Evolutionary conservation across 805 yeast genomes (phyloP), one percentile per base, ranked within the genome.

Genomic region (Clavispora carvajalis): DNA sequence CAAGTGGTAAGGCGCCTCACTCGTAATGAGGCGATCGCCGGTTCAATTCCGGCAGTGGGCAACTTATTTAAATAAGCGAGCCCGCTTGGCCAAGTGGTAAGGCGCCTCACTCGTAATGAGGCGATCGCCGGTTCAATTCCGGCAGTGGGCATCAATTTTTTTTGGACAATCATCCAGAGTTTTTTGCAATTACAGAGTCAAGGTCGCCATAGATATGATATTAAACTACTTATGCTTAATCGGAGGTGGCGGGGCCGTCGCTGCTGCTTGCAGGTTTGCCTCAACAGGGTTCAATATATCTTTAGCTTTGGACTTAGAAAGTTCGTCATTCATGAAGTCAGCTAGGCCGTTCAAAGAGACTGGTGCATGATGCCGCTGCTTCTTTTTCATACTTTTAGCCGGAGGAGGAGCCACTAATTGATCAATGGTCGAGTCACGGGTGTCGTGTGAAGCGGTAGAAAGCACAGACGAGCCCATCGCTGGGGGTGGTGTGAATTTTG

Each of bases 1-100:
- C 74, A 65, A 68, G 73, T 67, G 74, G 73, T 67, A 68, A 68
- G 74, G 74, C 74, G 66, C 73, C 67, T 69, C 74, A 68, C 74
- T 68, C 72, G 74, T 68, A 68, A 68, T 68, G 74, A 69, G 67
- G 73, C 71, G 73, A 68, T 67, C 74, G 73, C 62, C 73, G 72
- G 74, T 68, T 68, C 74, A 69, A 68, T 60, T 68, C 74, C 72
- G 74, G 63, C 73, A 67, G 68, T 61, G 69, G 73, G 74, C 74
- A 67, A 22, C 13, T 24, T 31, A 43, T 46, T n/a, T n/a, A 28
- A 28, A 17, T 16, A 28, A 33, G 24, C 18, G 28, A 22, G 73
- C 73, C 72, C 70, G 67, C 67, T 67, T 68, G 74, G 74, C 74
- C 74, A 65, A 68, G 73, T 67, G 74, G 73, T 67, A 68, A 68